Evolutionary conservation across 352 stramenopile genomes (phyloP), one percentile per base, ranked within the genome.

Genomic region (Peronosclerospora sorghi): DNA sequence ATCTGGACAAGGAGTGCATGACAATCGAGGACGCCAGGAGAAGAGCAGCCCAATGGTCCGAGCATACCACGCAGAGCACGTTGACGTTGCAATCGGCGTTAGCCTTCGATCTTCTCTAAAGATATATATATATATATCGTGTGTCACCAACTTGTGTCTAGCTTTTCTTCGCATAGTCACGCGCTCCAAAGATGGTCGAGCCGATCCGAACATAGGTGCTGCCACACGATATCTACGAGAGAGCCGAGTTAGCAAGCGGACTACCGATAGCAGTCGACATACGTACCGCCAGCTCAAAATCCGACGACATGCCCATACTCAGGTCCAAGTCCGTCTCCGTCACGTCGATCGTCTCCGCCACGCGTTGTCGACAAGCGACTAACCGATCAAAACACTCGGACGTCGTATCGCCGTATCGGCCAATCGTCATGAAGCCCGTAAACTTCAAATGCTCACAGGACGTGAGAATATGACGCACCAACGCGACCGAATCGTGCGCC

Each of bases 241-340:
- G 4, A 29, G 18, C 26, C 35, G 19, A 39, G 21, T 54, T 6
- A 26, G 34, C 50, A 9, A 44, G 19, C 13, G 13, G 20, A n/a
- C 30, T 5, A 15, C n/a, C 12, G 32, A 1, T 20, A 18, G 20
- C 4, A 17, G 13, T 39, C 2, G 14, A 39, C 7, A 41, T 17
- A 52, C 66, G 28, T 39, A 86, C 77, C 35, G 96, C 96, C 17
- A 95, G 74, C 59, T 98, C 90, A 64, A 92, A 99, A 61, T 99
- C 96, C 14, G 74, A 79, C n/a, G 86, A 97, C 96, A 99, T 99
- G 53, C 96, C 96, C 96, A 99, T 99, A 50, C 89, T 98, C 17
- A 99, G 76, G 48, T 90, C 94, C 15, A 98, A 60, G 2, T 80
- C 62, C 2, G 72, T 59, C 32, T 81, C 64, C 14, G 85, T 35